Base-by-base conservation (phyloP, 768 basidiomycete genomes). In the Termitomyces sp. region DNA sequence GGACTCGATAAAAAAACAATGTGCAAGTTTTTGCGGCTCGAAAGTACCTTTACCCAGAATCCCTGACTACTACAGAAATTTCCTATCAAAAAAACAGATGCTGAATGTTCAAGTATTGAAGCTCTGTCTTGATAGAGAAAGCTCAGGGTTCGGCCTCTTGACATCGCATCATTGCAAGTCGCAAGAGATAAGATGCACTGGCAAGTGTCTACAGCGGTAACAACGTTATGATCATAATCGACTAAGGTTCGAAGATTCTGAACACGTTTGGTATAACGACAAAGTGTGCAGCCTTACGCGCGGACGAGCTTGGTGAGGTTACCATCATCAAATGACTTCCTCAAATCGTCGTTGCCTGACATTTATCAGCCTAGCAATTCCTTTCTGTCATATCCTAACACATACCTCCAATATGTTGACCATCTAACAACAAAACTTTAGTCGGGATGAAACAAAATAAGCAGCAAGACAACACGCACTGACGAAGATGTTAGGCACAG, bases 401-500 rank as follows among this genome's bases (percentile, higher is more conserved):
- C 68, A 51, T 60, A 81, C 81, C 84, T 61, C 83, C 84, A 31
- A 85, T 71, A 58, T 85, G 84, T 63, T 79, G 53, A 61, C 78
- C 66, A 54, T 75, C 82, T 85, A 47, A 0, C 1, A 37, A 12
- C 6, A 30, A 26, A 33, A 28, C 44, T 26, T 31, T 2, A 40
- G 35, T 46, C 11, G 23, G 28, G 7, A n/a, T 41, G 5, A 17
- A 43, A 43, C 17, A 23, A 21, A 15, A 14, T n/a, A 5, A 57
- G n/a, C 35, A 49, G 8, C 17, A 40, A 14, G 7, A 37, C n/a
- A 35, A 33, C 40, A 73, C 77, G 77, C 58, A 89, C 87, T 79
- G 65, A 92, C 78, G 73, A 89, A 93, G 56, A 89, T 77, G 65
- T 84, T 88, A 31, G 91, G 91, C 5, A 93, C 91, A 11, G 86